These are phyloP conservation scores for Phialemoniopsis sp. DNA, from an alignment of 2,329 filamentous ascomycete species.

Conservation along the genomic window DNA sequence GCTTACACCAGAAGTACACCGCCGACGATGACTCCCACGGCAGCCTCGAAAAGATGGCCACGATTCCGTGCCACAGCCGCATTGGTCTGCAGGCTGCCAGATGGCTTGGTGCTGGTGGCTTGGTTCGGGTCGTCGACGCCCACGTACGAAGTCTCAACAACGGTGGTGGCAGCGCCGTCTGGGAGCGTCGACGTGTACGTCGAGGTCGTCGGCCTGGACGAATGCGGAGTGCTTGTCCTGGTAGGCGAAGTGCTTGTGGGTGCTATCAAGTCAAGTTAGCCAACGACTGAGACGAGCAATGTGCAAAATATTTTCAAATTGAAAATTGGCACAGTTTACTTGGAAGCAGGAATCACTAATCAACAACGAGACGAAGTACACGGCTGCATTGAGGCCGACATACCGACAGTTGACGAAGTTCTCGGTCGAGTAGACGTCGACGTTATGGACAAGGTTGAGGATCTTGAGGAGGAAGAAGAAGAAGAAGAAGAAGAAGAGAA, in stretches of 20 bases:
- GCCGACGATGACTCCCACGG: slow-evolving; percentile 11
- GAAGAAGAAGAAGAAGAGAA: slow-evolving; percentile 12
- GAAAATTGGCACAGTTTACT: no score
- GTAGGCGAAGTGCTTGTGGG: slow-evolving; percentile 26
- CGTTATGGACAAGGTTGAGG: slow-evolving; percentile 7
- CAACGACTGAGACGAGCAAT: no score
- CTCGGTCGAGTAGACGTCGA: slow-evolving; percentile 5
- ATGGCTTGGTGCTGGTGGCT: slow-evolving; percentile 23
- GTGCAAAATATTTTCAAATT: no score
- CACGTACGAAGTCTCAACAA: slow-evolving; percentile 47
- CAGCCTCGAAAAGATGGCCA: slow-evolving; percentile 7
- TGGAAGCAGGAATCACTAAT: not conserved
- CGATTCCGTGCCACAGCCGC: slow-evolving; percentile 9
- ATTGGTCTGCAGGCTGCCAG: slow-evolving; percentile 25
- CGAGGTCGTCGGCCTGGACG: slow-evolving; percentile 18
- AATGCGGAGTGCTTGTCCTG: slow-evolving; percentile 16
- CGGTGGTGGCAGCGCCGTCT: slow-evolving; percentile 37
- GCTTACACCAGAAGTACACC: slow-evolving; percentile 10
- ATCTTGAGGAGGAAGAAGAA: slow-evolving; percentile 12
- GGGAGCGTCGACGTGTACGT: slow-evolving; percentile 41
- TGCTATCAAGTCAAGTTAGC: slow-evolving; percentile 3
- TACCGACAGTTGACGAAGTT: slow-evolving; percentile 4
- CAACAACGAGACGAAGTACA: not conserved
- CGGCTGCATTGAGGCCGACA: slow-evolving; percentile 1
- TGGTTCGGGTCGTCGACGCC: slow-evolving; percentile 27